A percentile compares a stretch with the other conserved stretches of the same genome.
phyloP scores from a whole-genome alignment of 805 yeast genomes.

The Kluyveromyces wickerhamii region DNA sequence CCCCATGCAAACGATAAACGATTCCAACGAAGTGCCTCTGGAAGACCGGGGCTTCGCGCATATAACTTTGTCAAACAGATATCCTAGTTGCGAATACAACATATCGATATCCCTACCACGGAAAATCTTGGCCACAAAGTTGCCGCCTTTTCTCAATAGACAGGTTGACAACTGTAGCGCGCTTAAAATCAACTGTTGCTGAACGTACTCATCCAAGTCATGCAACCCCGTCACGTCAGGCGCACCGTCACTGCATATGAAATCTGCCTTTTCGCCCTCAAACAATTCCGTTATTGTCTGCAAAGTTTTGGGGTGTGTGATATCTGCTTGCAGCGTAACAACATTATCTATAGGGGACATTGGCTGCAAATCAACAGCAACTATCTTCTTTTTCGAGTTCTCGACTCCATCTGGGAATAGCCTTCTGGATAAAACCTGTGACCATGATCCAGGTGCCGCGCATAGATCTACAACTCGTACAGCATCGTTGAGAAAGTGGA shows the following conservation, averaged over 20 bases:
- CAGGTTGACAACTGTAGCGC: conserved; percentile 91
- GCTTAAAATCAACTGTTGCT: conserved; percentile 85
- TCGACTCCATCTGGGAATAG: conserved; percentile 37
- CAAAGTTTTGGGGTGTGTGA: conserved; percentile 90
- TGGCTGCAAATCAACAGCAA: conserved; percentile 94
- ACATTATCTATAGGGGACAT: conserved; percentile 96
- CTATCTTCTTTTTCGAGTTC: conserved; percentile 40
- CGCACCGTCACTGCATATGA: conserved; percentile 96
- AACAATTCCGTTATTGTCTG: conserved; percentile 67
- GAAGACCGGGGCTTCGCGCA: conserved; percentile 97
- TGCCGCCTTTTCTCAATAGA: conserved; percentile 79
- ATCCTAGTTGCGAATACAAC: conserved; percentile 85
- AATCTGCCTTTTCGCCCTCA: conserved; percentile 90
- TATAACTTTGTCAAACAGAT: conserved; percentile 73
- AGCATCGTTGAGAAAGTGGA: conserved; percentile 66
- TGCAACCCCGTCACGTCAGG: conserved; percentile 98
- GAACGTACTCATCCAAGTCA: conserved; percentile 93
- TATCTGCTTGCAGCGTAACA: conserved; percentile 88
- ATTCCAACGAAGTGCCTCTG: conserved; percentile 88
- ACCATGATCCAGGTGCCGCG: conserved; percentile 99
- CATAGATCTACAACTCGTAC: conserved; percentile 89
- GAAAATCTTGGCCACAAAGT: conserved; percentile 92
- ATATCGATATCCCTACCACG: conserved; percentile 94
- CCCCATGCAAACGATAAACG: conserved; percentile 87
- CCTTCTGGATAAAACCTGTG: conserved; percentile 80